Conservation (phyloP, 2,329 filamentous ascomycete species). For the Pseudogymnoascus sp. region DNA sequence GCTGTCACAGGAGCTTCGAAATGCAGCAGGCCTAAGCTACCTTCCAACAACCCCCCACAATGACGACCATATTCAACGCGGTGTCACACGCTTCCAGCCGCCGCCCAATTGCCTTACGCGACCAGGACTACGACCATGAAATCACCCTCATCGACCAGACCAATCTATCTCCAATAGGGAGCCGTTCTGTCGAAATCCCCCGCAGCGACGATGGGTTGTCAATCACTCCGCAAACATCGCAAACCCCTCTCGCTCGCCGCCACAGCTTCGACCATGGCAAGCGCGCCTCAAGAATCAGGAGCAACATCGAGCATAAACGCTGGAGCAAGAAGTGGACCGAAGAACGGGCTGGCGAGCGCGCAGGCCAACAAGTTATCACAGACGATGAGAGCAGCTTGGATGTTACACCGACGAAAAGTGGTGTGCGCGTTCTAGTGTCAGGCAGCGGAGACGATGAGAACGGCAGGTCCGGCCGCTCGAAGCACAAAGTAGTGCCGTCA, state of each 20-base stretch:
- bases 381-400: background rate
- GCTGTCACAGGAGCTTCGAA: background rate
- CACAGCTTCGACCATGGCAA: slow-evolving; percentile 5
- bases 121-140: slow-evolving; percentile 60
- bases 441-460: background rate
- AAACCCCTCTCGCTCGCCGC: slow-evolving; percentile 3
- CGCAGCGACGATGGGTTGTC: background rate
- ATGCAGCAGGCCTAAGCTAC: background rate
- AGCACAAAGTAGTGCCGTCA: background rate
- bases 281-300: background rate
- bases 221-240: background rate
- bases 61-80: slow-evolving; percentile 20
- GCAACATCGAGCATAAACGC: background rate
- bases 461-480: background rate
- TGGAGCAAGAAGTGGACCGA: slow-evolving; percentile 11
- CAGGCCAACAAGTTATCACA: background rate
- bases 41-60: background rate
- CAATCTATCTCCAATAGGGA: slow-evolving; percentile 14
- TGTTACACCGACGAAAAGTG: background rate
- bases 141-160: slow-evolving; percentile 55
- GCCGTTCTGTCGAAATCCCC: slow-evolving; percentile 15
- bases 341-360: background rate
- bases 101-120: slow-evolving; percentile 45
- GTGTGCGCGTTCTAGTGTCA: background rate
- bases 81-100: slow-evolving; percentile 30